Conservation (phyloP, 495 filamentous ascomycete genomes). For the Oleoguttula mirabilis region DNA sequence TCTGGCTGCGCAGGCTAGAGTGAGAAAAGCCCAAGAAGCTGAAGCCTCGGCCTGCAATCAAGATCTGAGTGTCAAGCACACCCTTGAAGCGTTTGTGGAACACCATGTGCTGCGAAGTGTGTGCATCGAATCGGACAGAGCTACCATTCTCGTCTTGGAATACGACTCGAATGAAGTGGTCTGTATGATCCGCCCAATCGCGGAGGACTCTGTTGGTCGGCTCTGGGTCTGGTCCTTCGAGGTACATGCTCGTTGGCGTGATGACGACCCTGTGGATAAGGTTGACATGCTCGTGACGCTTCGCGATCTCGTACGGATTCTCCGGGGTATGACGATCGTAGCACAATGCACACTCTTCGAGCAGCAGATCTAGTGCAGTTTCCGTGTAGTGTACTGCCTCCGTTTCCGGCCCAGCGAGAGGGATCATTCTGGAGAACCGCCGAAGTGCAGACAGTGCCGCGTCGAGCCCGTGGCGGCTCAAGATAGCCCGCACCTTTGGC, state of each 20-base stretch:
- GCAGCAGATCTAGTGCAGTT: constrained; percentile 32
- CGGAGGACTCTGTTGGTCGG: constrained; percentile 62
- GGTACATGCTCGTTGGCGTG: constrained; percentile 54
- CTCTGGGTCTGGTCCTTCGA: constrained; percentile 60
- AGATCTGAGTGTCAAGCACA: constrained; percentile 43
- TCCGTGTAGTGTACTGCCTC: constrained; percentile 36
- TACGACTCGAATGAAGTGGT: constrained; percentile 56
- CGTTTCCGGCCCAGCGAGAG: constrained; percentile 37
- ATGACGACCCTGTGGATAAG: constrained; percentile 50
- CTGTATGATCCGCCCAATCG: constrained; percentile 48
- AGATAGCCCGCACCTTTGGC: constrained; percentile 19
- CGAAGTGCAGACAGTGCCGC: constrained; percentile 20
- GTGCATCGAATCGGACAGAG: constrained; percentile 44
- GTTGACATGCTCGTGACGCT: constrained; percentile 28
- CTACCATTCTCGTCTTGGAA: constrained; percentile 66
- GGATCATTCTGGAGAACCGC: constrained; percentile 37
- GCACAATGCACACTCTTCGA: constrained; percentile 32
- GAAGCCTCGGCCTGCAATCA: constrained; percentile 51
- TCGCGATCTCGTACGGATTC: constrained; percentile 20
- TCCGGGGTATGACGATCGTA: constrained; percentile 22
- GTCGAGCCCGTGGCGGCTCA: constrained; percentile 14
- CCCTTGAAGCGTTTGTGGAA: constrained; percentile 45
- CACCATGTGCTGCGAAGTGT: constrained; percentile 41
- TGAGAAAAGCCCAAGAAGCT: constrained; percentile 71
- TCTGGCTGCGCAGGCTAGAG: constrained; percentile 57